Base-by-base conservation (phyloP, 148 eudicot species). In the Cornus suecica region DNA sequence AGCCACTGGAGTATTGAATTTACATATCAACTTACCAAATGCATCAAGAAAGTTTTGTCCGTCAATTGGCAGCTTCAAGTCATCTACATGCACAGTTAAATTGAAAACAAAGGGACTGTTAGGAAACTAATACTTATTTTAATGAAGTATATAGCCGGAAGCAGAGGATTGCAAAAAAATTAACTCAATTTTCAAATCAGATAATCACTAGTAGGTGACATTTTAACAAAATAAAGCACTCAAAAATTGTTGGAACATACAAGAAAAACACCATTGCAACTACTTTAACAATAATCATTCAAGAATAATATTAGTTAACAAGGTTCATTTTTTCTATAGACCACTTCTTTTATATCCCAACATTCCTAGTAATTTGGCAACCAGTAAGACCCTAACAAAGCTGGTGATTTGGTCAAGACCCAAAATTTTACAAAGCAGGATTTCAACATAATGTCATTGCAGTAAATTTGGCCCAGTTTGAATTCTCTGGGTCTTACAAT, bases 31-130 rank as follows among this genome's bases (percentile, higher is more conserved):
- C 94, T 80, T 82, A 94, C 98, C 97, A 80, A 75, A 92, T 64
- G 84, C 80, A 81, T 92, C 97, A 22, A 70, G n/a, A 52, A 76
- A 86, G 70, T 79, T 82, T 69, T 84, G 88, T 67, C 88, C 87
- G 25, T 90, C 89, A 42, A 72, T 70, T 37, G 98, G 95, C 71
- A 87, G 83, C 83, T 86, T 87, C 74, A 84, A 54, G 63, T 90
- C 95, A 82, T 92, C 98, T 90, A 79, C 82, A 80, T n/a, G 71
- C 76, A 83, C 7, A 5, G 7, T 25, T 26, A 48, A 28, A 65
- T 65, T n/a, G n/a, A n/a, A 65, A 25, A 23, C 7, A 73, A 65
- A 65, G 60, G 34, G 41, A 34, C 16, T 31, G 71, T 76, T 61
- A 79, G 48, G 20, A 15, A 27, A 48, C 60, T 37, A 80, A 30